Evolutionary conservation across 176 grass and related monocot genomes (phyloP).

Genomic region (Oryza longistaminata): DNA sequence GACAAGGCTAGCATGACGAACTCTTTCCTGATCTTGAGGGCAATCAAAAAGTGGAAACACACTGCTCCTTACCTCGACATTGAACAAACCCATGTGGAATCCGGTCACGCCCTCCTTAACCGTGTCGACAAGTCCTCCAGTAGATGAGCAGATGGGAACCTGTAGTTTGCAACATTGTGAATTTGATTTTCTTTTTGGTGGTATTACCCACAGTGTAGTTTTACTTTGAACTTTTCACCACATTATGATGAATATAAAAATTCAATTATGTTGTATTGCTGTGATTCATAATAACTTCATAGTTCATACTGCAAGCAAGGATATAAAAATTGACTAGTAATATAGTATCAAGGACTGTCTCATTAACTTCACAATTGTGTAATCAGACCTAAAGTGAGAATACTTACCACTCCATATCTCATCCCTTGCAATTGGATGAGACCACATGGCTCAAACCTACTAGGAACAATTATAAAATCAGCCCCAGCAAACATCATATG

Average conservation of each 20-base stretch:
- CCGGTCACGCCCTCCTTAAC: slow-evolving; percentile 61
- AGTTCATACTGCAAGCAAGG: not conserved
- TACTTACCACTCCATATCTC: slow-evolving; percentile 63
- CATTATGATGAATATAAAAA: not conserved
- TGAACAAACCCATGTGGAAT: slow-evolving; percentile 58
- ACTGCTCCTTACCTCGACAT: slow-evolving; percentile 48
- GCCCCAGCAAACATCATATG: slow-evolving; percentile 70
- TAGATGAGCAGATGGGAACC: slow-evolving; percentile 53
- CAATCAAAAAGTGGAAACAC: not conserved
- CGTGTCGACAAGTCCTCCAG: slow-evolving; percentile 68
- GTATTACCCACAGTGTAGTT: not conserved
- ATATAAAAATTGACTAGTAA: not conserved
- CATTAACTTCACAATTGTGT: not conserved
- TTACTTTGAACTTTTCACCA: not conserved
- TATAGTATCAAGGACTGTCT: not conserved
- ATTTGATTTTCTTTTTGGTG: not conserved
- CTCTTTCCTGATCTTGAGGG: not conserved
- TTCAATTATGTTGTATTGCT: not conserved
- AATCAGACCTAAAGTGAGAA: not conserved
- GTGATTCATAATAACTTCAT: not conserved
- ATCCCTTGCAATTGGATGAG: slow-evolving; percentile 76
- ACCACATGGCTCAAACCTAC: slow-evolving; percentile 79
- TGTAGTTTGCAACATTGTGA: slow-evolving; percentile 17
- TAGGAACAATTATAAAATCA: slow-evolving; percentile 60
- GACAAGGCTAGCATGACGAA: not conserved